These are phyloP conservation scores for Ormosia emarginata DNA, from an alignment of 306 rosid species.

Conservation along the genomic window DNA sequence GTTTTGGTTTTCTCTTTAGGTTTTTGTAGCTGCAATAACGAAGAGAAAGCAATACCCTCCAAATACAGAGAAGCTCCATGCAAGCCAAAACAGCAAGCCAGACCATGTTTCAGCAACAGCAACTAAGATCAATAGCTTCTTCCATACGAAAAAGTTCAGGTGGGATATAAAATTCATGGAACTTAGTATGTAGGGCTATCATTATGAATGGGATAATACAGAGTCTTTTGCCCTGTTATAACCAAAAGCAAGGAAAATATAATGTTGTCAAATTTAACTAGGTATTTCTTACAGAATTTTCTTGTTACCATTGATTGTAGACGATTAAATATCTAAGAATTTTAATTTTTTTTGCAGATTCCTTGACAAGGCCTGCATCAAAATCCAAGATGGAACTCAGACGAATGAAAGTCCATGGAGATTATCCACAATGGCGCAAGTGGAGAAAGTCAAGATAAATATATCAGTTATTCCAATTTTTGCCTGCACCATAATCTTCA, in stretches of 20 bases:
- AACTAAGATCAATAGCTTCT: conserved; percentile 27
- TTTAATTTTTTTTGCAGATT: too few relatives aligned
- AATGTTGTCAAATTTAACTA: background rate
- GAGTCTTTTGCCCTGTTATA: background rate
- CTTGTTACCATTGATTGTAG: background rate
- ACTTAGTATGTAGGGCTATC: too few relatives aligned
- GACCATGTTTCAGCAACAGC: conserved; percentile 24
- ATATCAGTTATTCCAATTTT: conserved; percentile 58
- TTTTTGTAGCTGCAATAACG: conserved; percentile 56
- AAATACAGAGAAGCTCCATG: conserved; percentile 42
- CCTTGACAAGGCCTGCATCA: conserved; percentile 54
- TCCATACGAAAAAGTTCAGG: conserved; percentile 56
- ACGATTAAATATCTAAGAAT: background rate
- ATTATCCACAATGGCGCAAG: conserved; percentile 53
- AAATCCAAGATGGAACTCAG: conserved; percentile 30
- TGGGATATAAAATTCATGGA: background rate
- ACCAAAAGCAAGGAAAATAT: background rate
- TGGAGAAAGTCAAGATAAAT: conserved; percentile 60
- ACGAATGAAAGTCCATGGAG: conserved; percentile 59
- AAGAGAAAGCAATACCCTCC: conserved; percentile 65
- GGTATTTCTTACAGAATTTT: background rate
- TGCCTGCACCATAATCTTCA: conserved; percentile 62
- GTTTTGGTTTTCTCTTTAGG: conserved; percentile 25
- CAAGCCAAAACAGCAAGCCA: conserved; percentile 32
- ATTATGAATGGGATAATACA: background rate